Conservation (phyloP, 495 filamentous ascomycete species). For the Hypoxylon intermedium region DNA sequence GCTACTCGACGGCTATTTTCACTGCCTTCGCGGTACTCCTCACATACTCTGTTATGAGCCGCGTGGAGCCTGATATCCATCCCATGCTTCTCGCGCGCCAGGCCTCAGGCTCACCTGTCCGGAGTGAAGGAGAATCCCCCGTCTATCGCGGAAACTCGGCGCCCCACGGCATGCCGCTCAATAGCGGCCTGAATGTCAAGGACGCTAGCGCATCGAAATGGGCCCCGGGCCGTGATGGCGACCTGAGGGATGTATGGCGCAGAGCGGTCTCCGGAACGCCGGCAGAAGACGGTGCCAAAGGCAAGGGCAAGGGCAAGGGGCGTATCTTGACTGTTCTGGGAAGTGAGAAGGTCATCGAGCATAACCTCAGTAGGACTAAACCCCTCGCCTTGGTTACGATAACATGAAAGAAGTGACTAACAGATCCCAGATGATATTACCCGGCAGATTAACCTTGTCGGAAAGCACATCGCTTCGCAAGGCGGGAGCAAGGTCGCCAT, state of each 20-base stretch:
- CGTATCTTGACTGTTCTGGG: slow-evolving; percentile 84
- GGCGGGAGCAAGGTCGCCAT: slow-evolving; percentile 82
- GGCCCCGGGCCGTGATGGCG: slow-evolving; percentile 81
- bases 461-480: slow-evolving; percentile 70
- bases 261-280: slow-evolving; percentile 69
- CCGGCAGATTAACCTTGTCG: slow-evolving; percentile 86
- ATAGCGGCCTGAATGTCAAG: slow-evolving; percentile 83
- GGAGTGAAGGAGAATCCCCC: slow-evolving; percentile 83
- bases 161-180: slow-evolving; percentile 84
- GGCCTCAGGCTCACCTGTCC: slow-evolving; percentile 74
- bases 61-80: slow-evolving; percentile 82
- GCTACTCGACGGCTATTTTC: slow-evolving; percentile 70
- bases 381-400: not conserved
- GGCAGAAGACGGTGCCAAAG: slow-evolving; percentile 63
- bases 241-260: slow-evolving; percentile 92
- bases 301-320: slow-evolving; percentile 58
- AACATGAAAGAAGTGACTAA: slow-evolving; percentile 15
- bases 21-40: slow-evolving; percentile 62
- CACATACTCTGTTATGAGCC: slow-evolving; percentile 60
- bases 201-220: slow-evolving; percentile 83
- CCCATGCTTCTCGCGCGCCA: slow-evolving; percentile 89
- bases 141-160: slow-evolving; percentile 79
- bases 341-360: slow-evolving; percentile 72
- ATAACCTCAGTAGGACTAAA: slow-evolving; percentile 61
- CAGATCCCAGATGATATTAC: slow-evolving; percentile 66